These are phyloP conservation scores for Cladophialophora yegresii DNA, from an alignment of 2,329 filamentous ascomycete species.

Conservation along the genomic window DNA sequence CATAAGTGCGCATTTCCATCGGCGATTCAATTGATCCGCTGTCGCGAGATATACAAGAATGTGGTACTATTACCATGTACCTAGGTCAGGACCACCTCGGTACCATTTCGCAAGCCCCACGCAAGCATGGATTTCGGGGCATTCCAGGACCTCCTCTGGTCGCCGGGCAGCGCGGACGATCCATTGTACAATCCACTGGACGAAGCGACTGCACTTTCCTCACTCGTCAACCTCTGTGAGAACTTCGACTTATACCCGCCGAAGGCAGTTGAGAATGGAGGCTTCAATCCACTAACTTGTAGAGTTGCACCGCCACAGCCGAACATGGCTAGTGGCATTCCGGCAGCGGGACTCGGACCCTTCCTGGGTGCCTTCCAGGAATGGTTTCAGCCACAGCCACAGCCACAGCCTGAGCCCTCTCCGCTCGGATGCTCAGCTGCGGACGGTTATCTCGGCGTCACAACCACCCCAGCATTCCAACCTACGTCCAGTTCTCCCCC, in stretches of 20 bases:
- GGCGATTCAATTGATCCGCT: not conserved
- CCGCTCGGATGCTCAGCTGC: constrained; percentile 4
- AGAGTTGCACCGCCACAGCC: not conserved
- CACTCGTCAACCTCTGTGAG: not conserved
- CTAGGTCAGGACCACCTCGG: not conserved
- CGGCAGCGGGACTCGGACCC: too few species aligned
- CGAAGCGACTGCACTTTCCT: not conserved
- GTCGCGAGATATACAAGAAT: not conserved
- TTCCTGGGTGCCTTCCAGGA: too few species aligned
- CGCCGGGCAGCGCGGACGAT: too few species aligned
- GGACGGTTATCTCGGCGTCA: constrained; percentile 30
- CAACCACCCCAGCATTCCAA: constrained; percentile 9
- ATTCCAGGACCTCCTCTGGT: not conserved
- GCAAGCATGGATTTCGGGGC: not conserved
- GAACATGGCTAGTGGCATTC: not conserved
- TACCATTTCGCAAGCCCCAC: not conserved
- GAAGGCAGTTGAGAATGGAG: not conserved
- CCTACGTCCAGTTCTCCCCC: constrained; percentile 6
- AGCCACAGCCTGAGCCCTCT: not conserved
- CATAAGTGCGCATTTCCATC: not conserved
- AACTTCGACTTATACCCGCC: not conserved
- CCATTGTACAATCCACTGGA: too few species aligned
- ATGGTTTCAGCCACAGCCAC: not conserved
- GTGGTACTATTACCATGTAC: not conserved
- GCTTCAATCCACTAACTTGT: not conserved